Evolutionary conservation across 192 early-diverging fungal genomes (phyloP).

Genomic region (Mortierella claussenii): DNA sequence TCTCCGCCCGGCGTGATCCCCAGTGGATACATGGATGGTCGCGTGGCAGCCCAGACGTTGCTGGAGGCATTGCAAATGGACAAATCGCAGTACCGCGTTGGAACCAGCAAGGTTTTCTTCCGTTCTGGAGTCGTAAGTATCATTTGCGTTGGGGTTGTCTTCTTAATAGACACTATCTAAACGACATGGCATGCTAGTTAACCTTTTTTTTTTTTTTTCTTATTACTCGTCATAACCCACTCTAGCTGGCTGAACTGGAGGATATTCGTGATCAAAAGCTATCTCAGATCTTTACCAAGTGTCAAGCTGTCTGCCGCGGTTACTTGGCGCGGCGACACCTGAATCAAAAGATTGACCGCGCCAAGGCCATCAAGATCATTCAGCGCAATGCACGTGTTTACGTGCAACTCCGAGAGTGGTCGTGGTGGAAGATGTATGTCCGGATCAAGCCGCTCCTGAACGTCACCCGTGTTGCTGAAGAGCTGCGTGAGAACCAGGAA

Average conservation of each 20-base stretch:
- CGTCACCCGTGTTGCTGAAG: constrained; percentile 84
- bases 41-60: constrained; percentile 83
- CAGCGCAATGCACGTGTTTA: constrained; percentile 95
- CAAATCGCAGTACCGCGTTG: constrained; percentile 85
- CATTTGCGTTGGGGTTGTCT: neutral
- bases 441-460: constrained; percentile 91
- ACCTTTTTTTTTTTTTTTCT: neutral
- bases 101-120: constrained; percentile 97
- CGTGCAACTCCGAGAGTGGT: constrained; percentile 89
- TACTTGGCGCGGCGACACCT: constrained; percentile 76
- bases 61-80: constrained; percentile 84
- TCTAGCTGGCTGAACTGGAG: constrained; percentile 89
- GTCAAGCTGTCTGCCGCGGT: constrained; percentile 91
- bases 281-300: constrained; percentile 80
- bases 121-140: constrained; percentile 85
- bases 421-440: constrained; percentile 96
- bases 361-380: constrained; percentile 87
- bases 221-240: neutral
- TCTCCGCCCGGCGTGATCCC: constrained; percentile 81
- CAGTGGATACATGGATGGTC: constrained; percentile 89
- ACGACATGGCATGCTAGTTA: neutral
- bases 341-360: constrained; percentile 70
- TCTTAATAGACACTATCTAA: neutral
- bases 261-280: constrained; percentile 89
- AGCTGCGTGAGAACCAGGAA: constrained; percentile 79